Conservation (phyloP, 1,284 basidiomycete genomes). For the Coniferiporia weirii region DNA sequence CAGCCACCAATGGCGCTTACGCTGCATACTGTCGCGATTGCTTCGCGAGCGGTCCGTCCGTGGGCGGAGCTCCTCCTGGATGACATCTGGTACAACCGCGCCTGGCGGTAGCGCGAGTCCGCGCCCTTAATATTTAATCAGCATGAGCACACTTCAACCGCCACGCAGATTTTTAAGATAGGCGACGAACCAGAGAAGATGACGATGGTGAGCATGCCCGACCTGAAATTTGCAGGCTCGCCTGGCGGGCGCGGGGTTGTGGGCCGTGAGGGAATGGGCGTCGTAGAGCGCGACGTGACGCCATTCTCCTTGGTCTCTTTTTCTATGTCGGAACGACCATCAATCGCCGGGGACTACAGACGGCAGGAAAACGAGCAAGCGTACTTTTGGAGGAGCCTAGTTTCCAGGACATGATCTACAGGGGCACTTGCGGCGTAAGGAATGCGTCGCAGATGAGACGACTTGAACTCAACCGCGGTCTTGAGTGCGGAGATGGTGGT, state of each 20-base stretch:
- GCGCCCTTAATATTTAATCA: slow-evolving; percentile 42
- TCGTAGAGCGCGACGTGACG: slow-evolving; percentile 60
- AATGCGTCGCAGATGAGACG: background rate
- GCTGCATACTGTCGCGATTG: slow-evolving; percentile 83
- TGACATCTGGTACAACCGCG: slow-evolving; percentile 77
- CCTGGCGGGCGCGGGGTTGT: slow-evolving; percentile 61
- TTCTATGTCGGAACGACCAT: slow-evolving; percentile 30
- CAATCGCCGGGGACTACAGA: background rate
- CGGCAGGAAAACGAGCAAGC: background rate
- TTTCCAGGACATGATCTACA: slow-evolving; percentile 37
- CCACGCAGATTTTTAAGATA: background rate
- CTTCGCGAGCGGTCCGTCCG: slow-evolving; percentile 39
- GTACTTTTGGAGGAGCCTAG: slow-evolving; percentile 40
- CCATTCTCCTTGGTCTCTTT: slow-evolving; percentile 67
- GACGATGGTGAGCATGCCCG: slow-evolving; percentile 80
- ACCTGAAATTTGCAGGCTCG: slow-evolving; percentile 51
- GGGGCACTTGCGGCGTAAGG: background rate
- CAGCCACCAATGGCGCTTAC: slow-evolving; percentile 93
- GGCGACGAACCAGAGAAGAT: slow-evolving; percentile 71
- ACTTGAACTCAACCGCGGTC: background rate
- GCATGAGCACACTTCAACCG: background rate
- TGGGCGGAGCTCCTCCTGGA: slow-evolving; percentile 73
- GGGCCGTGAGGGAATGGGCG: slow-evolving; percentile 67
- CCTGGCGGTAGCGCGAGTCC: slow-evolving; percentile 72
- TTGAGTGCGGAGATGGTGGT: background rate